Conservation (phyloP, 495 filamentous ascomycete species). For the Aspergillus panamensis region DNA sequence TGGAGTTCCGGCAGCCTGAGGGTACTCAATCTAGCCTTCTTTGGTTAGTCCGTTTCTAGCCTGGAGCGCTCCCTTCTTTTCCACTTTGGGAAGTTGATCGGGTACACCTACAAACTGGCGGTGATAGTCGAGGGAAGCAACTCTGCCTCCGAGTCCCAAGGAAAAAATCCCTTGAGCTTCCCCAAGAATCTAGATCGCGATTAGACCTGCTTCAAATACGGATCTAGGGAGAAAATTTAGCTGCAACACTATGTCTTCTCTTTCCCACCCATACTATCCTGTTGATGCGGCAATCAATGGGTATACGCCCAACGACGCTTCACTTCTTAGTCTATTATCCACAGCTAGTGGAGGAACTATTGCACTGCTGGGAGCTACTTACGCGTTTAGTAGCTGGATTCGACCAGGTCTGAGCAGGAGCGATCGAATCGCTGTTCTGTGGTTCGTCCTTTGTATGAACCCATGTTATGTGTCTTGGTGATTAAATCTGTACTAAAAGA, state of each 20-base stretch:
- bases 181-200: too few relatives aligned
- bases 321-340: constrained; percentile 50
- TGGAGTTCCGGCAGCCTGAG: constrained; percentile 23
- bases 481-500: not conserved
- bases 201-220: not conserved
- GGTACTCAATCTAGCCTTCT: constrained; percentile 17
- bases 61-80: not conserved
- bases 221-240: not conserved
- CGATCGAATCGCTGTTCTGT: constrained; percentile 58
- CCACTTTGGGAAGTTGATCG: not conserved
- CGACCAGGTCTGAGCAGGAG: constrained; percentile 43
- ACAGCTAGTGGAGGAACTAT: constrained; percentile 50
- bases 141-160: too few relatives aligned
- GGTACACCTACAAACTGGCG: not conserved
- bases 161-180: too few relatives aligned
- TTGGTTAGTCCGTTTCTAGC: constrained; percentile 14
- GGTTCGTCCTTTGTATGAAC: constrained; percentile 62
- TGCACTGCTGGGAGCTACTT: constrained; percentile 50
- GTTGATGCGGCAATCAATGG: constrained; percentile 54
- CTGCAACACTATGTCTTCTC: not conserved
- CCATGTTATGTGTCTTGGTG: not conserved
- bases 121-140: too few relatives aligned
- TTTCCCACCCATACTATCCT: constrained; percentile 70
- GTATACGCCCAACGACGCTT: constrained; percentile 59
- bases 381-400: constrained; percentile 42